Evolutionary conservation across 2,329 filamentous ascomycete genomes (phyloP).

Genomic region (Colletotrichum sp.): DNA sequence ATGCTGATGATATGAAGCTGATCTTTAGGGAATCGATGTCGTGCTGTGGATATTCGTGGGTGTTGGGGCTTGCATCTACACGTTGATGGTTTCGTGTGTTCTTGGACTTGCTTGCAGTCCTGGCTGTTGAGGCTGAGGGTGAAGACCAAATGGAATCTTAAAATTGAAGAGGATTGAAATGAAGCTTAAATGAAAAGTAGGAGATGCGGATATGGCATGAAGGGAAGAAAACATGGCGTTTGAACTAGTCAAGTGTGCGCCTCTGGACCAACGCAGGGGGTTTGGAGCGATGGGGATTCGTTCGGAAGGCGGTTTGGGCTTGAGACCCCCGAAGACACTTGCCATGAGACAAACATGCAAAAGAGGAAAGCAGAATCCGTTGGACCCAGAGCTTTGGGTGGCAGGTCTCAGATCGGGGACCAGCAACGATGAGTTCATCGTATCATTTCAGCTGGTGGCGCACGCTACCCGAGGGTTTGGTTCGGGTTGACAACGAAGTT

Average conservation of each 20-base stretch:
- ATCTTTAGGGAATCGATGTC: background rate
- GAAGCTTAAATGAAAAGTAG: slow-evolving; percentile 2
- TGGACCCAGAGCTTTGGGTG: slow-evolving; percentile 1
- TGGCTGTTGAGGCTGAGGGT: background rate
- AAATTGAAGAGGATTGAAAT: background rate
- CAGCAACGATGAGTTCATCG: background rate
- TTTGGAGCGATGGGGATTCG: background rate
- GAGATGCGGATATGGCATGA: background rate
- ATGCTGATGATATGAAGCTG: background rate
- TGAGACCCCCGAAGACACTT: background rate
- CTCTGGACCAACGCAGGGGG: background rate
- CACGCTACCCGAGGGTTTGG: background rate
- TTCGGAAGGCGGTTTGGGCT: background rate
- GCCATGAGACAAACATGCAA: slow-evolving; percentile 1
- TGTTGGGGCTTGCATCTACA: background rate
- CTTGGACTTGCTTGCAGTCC: background rate
- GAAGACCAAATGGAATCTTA: background rate
- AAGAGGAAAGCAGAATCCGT: slow-evolving; percentile 2
- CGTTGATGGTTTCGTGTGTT: background rate
- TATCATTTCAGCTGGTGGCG: background rate
- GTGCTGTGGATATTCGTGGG: background rate
- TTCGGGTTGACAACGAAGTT: background rate
- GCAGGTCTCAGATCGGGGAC: background rate
- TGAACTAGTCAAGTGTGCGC: background rate
- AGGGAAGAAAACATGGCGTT: background rate